These are phyloP conservation scores for Arctium minus DNA, from an alignment of 129 eudicot genomes.

Conservation along the genomic window DNA sequence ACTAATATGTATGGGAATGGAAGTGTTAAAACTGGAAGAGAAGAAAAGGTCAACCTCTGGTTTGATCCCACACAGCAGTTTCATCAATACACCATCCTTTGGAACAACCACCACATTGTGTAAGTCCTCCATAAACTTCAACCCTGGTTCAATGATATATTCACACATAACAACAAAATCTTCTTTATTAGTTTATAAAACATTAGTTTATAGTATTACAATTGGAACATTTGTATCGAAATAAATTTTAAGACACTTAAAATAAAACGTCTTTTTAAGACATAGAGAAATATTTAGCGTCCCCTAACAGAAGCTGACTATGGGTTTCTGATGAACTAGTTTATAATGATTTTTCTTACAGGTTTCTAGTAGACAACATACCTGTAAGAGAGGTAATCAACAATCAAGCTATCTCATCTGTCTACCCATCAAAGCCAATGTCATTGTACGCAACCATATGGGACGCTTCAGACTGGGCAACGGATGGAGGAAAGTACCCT, in stretches of 20 bases:
- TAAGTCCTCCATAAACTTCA: conserved; percentile 32
- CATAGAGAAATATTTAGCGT: too few relatives aligned
- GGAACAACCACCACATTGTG: conserved; percentile 94
- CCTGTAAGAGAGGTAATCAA: conserved; percentile 36
- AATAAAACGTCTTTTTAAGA: neutral
- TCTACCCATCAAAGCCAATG: conserved; percentile 74
- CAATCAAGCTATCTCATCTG: conserved; percentile 40
- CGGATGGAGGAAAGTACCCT: conserved; percentile 69
- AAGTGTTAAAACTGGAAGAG: conserved; percentile 86
- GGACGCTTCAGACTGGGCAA: conserved; percentile 82
- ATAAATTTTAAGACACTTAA: neutral
- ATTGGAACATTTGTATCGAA: neutral
- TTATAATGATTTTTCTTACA: conserved; percentile 14
- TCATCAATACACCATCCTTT: conserved; percentile 84
- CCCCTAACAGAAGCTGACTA: too few relatives aligned
- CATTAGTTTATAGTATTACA: too few relatives aligned
- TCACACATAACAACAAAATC: neutral
- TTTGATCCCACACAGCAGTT: conserved; percentile 74
- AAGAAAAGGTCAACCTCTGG: conserved; percentile 90
- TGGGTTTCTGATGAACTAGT: too few relatives aligned
- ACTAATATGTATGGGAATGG: conserved; percentile 95
- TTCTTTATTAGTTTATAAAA: neutral
- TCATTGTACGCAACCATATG: conserved; percentile 59
- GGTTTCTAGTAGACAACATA: conserved; percentile 60
- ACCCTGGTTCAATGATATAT: neutral